A percentile compares a stretch with the other conserved stretches of the same genome.
Conservation (phyloP, 2,329 filamentous ascomycete species). For the Myriosclerotinia curreyana region DNA sequence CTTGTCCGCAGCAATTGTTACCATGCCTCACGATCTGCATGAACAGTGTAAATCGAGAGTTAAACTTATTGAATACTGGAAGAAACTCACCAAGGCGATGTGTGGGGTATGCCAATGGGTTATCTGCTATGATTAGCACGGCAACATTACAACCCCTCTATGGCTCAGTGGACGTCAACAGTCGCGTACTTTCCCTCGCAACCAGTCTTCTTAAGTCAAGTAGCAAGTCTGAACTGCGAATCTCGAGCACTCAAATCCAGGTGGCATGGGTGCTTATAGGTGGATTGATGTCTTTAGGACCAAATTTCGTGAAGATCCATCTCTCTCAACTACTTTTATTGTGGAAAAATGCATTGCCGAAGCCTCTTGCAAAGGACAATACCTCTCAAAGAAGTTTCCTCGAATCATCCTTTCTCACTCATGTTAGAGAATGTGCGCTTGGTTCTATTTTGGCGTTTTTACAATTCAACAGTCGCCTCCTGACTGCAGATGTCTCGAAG, state of each 20-base stretch:
- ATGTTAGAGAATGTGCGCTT: slow-evolving; percentile 91
- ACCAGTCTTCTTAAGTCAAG: slow-evolving; percentile 91
- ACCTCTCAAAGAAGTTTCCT: slow-evolving; percentile 77
- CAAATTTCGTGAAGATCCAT: slow-evolving; percentile 98
- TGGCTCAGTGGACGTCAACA: slow-evolving; percentile 93
- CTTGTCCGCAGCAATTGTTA: slow-evolving; percentile 87
- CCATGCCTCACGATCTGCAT: slow-evolving; percentile 92
- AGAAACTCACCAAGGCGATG: slow-evolving; percentile 80
- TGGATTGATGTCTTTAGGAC: slow-evolving; percentile 91
- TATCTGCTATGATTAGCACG: slow-evolving; percentile 87
- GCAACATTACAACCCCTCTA: slow-evolving; percentile 86
- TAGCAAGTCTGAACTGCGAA: slow-evolving; percentile 82
- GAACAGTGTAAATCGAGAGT: slow-evolving; percentile 87
- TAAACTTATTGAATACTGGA: slow-evolving; percentile 70
- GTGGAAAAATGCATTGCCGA: slow-evolving; percentile 96
- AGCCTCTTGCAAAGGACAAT: slow-evolving; percentile 89
- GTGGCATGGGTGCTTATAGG: slow-evolving; percentile 98
- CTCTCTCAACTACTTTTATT: slow-evolving; percentile 87
- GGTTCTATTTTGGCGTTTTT: slow-evolving; percentile 90
- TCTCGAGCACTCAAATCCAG: slow-evolving; percentile 92
- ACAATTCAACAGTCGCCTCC: slow-evolving; percentile 84
- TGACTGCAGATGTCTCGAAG: slow-evolving; percentile 92
- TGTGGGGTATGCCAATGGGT: slow-evolving; percentile 84
- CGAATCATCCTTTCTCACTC: slow-evolving; percentile 88
- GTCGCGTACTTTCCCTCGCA: slow-evolving; percentile 83